A percentile compares a stretch with the other conserved stretches of the same genome.
These are phyloP conservation scores for Canna indica DNA, from an alignment of 176 grass and related monocot species.

Conservation along the genomic window DNA sequence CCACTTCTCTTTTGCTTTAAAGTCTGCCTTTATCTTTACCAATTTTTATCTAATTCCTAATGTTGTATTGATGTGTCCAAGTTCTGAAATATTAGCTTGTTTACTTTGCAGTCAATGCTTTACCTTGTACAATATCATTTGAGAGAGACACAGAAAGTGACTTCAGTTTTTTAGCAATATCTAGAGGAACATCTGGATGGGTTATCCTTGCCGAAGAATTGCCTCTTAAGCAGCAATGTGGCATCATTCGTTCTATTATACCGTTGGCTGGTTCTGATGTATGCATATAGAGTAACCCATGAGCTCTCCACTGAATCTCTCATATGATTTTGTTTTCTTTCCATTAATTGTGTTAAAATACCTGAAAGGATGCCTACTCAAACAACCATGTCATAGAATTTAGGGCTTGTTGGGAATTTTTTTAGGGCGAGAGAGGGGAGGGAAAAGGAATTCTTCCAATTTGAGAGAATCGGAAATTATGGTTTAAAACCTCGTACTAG, in stretches of 20 bases:
- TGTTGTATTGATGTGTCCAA: not conserved
- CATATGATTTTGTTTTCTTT: no score
- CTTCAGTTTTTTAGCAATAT: slow-evolving; percentile 68
- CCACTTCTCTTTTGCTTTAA: not conserved
- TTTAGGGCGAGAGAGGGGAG: no score
- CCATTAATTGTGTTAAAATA: no score
- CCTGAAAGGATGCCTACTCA: no score
- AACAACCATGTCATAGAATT: no score
- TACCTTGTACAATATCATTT: slow-evolving; percentile 96
- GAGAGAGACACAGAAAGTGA: slow-evolving; percentile 87
- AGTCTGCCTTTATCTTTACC: not conserved
- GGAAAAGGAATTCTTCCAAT: no score
- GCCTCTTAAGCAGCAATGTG: slow-evolving; percentile 52
- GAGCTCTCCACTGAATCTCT: no score
- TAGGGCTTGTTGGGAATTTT: no score
- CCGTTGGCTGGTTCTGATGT: slow-evolving; percentile 91
- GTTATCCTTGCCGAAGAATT: slow-evolving; percentile 87
- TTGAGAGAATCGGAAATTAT: no score
- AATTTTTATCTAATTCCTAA: not conserved
- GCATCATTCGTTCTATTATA: slow-evolving; percentile 57
- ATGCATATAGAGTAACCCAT: slow-evolving; percentile 32
- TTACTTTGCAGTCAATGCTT: slow-evolving; percentile 45
- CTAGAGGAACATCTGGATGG: slow-evolving; percentile 69
- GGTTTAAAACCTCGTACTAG: no score
- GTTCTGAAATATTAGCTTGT: slow-evolving; percentile 7